phyloP scores from a whole-genome alignment of 495 filamentous ascomycete species.

The Halenospora varia region DNA sequence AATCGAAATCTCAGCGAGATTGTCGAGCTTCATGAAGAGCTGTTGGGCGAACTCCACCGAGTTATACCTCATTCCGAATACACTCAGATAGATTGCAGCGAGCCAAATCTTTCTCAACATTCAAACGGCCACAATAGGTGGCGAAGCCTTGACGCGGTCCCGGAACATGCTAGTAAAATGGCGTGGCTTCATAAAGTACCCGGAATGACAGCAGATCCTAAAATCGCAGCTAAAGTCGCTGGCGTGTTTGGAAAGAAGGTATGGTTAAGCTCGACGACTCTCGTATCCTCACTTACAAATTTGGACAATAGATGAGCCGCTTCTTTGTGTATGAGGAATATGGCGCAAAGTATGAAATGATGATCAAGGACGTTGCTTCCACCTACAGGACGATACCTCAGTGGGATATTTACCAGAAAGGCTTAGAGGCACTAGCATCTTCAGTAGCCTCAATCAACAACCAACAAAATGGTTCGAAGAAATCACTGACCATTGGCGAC shows the following conservation, averaged over 20 bases:
- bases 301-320: slow-evolving; percentile 57
- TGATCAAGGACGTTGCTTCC: slow-evolving; percentile 70
- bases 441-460: slow-evolving; percentile 68
- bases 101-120: slow-evolving; percentile 2
- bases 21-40: slow-evolving; percentile 65
- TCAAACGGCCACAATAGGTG: slow-evolving; percentile 43
- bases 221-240: slow-evolving; percentile 69
- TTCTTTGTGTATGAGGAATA: slow-evolving; percentile 89
- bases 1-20: slow-evolving; percentile 66
- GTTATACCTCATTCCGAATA: slow-evolving; percentile 60
- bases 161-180: slow-evolving; percentile 39
- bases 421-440: slow-evolving; percentile 79
- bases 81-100: slow-evolving; percentile 39
- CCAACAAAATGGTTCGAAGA: slow-evolving; percentile 58
- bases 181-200: slow-evolving; percentile 42
- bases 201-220: slow-evolving; percentile 61
- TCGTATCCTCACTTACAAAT: background rate
- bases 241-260: slow-evolving; percentile 74
- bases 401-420: slow-evolving; percentile 81
- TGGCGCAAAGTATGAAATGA: slow-evolving; percentile 77
- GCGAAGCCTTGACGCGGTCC: slow-evolving; percentile 57
- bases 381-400: slow-evolving; percentile 63
- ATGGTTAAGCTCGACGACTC: slow-evolving; percentile 24
- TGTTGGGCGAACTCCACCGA: slow-evolving; percentile 60
- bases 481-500: slow-evolving; percentile 75